phyloP scores from a whole-genome alignment of 257 asterid genomes.

The Verbena officinalis region DNA sequence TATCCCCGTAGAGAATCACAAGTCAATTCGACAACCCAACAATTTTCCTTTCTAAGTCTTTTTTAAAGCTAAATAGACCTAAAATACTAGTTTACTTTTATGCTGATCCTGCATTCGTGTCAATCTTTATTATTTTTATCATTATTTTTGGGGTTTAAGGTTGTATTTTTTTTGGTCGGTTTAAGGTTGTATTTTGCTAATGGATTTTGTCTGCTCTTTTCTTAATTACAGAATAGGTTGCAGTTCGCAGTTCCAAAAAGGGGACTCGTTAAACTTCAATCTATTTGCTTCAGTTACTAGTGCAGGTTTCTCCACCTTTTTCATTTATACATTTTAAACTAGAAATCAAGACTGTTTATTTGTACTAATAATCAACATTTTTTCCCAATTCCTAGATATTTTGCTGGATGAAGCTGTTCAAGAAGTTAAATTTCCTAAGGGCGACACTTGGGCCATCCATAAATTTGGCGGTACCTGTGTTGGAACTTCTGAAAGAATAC shows the following conservation, averaged over 20 bases:
- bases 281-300: slow-evolving; percentile 60
- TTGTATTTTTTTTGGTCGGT: background rate
- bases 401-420: slow-evolving; percentile 57
- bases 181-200: slow-evolving; percentile 15
- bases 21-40: slow-evolving; percentile 4
- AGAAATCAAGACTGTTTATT: background rate
- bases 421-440: slow-evolving; percentile 67
- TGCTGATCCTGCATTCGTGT: background rate
- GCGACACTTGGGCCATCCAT: slow-evolving; percentile 90
- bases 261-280: slow-evolving; percentile 39
- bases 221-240: slow-evolving; percentile 50
- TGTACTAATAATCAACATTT: slow-evolving; percentile 20
- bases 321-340: slow-evolving; percentile 4
- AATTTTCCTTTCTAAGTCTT: background rate
- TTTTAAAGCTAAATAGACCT: background rate
- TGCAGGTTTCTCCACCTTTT: slow-evolving; percentile 51
- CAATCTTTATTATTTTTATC: too few relatives aligned
- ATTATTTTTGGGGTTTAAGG: too few relatives aligned
- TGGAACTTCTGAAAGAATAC: slow-evolving; percentile 86
- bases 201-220: slow-evolving; percentile 10
- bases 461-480: slow-evolving; percentile 99
- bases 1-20: background rate
- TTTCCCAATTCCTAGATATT: slow-evolving; percentile 37
- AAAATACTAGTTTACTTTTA: background rate
- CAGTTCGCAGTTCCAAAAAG: slow-evolving; percentile 43